Conservation (phyloP, 306 rosid genomes). For the Gillenia trifoliata region DNA sequence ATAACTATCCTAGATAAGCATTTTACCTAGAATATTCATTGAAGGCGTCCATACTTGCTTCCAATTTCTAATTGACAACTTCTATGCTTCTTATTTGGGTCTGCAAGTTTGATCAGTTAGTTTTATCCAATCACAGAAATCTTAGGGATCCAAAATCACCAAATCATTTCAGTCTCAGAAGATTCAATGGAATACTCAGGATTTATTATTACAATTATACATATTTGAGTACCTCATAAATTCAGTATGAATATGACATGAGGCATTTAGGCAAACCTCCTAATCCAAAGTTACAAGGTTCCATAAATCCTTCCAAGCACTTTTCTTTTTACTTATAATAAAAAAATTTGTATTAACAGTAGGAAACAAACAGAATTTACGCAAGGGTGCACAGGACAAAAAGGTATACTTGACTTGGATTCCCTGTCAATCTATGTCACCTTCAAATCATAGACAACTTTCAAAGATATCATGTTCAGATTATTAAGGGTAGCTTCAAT, state of each 20-base stretch:
- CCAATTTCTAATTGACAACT: not conserved
- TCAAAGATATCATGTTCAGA: not conserved
- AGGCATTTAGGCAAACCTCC: not conserved
- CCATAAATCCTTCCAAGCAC: not conserved
- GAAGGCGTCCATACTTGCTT: not conserved
- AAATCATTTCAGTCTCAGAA: not conserved
- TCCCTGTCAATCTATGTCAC: no score
- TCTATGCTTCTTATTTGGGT: not conserved
- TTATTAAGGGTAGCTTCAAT: not conserved
- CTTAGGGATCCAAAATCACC: not conserved
- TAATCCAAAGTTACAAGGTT: not conserved
- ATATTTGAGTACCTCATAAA: not conserved
- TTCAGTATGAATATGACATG: not conserved
- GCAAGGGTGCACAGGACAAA: not conserved
- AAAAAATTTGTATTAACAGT: not conserved
- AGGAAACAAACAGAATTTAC: not conserved
- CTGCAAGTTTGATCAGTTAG: not conserved
- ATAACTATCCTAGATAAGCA: not conserved
- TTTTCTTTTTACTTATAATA: not conserved
- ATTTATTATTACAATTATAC: not conserved
- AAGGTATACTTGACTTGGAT: not conserved
- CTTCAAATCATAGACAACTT: not conserved
- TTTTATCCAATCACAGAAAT: not conserved
- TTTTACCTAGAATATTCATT: no score
- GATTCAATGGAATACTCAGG: not conserved